Conservation (phyloP, 148 eudicot species). For the Tetragonia tetragonoides region DNA sequence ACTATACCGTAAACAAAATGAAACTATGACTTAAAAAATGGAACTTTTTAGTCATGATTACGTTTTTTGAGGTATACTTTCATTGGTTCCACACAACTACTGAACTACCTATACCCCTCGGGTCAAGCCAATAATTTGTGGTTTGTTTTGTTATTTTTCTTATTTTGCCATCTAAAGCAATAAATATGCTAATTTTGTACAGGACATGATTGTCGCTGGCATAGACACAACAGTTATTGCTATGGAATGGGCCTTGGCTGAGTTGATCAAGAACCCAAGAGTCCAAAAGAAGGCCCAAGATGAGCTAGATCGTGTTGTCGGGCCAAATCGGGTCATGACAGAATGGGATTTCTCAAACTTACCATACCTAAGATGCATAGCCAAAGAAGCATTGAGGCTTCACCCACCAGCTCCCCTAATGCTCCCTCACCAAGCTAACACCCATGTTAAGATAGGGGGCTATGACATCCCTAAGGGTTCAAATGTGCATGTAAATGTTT, state of each 20-base stretch:
- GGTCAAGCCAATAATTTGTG: not conserved
- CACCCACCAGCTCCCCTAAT: conserved; percentile 37
- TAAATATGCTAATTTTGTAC: not conserved
- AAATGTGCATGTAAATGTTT: conserved; percentile 25
- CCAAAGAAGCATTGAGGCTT: conserved; percentile 34
- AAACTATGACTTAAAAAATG: too few relatives aligned
- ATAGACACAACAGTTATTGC: conserved; percentile 24
- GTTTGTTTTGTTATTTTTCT: not conserved
- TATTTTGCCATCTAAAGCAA: not conserved
- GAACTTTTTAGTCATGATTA: too few relatives aligned
- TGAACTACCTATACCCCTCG: too few relatives aligned
- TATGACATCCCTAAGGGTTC: conserved; percentile 38
- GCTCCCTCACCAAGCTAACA: conserved; percentile 31
- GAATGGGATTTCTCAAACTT: conserved; percentile 42
- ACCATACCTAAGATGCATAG: conserved; percentile 34
- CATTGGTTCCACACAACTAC: too few relatives aligned
- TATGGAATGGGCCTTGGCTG: conserved; percentile 39
- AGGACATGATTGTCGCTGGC: conserved; percentile 35
- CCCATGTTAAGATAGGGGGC: conserved; percentile 30
- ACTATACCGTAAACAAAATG: too few relatives aligned
- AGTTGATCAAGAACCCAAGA: conserved; percentile 33
- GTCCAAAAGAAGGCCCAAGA: conserved; percentile 38
- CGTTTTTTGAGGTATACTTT: too few relatives aligned
- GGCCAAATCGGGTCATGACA: conserved; percentile 24
- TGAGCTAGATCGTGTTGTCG: conserved; percentile 31